phyloP scores from a whole-genome alignment of 495 filamentous ascomycete genomes.

The Aspergillus sclerotiicarbonarius region DNA sequence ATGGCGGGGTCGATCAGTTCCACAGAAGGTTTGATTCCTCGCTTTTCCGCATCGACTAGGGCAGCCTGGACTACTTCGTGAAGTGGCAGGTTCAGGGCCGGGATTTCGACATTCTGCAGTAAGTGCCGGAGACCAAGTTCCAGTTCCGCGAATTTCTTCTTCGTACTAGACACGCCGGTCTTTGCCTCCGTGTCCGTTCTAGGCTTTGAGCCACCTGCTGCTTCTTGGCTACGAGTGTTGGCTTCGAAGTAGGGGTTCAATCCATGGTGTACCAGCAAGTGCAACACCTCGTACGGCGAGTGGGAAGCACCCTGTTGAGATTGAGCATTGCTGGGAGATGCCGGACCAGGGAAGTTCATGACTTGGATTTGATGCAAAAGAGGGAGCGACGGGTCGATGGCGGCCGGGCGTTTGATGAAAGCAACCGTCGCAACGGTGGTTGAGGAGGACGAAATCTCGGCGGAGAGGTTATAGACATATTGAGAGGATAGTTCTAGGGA shows the following conservation, averaged over 20 bases:
- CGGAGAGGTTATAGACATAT: constrained; percentile 75
- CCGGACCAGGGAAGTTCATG: constrained; percentile 81
- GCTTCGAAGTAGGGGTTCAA: constrained; percentile 95
- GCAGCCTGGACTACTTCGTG: constrained; percentile 84
- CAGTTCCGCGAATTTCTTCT: constrained; percentile 91
- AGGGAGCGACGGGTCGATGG: constrained; percentile 76
- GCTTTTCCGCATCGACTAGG: constrained; percentile 67
- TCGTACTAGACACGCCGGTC: constrained; percentile 92
- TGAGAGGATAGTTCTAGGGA: constrained; percentile 29
- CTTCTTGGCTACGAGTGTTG: constrained; percentile 80
- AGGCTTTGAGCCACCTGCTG: constrained; percentile 58
- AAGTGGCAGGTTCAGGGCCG: constrained; percentile 78
- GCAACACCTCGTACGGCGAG: constrained; percentile 88
- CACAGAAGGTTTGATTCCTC: constrained; percentile 62
- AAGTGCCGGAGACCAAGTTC: constrained; percentile 85
- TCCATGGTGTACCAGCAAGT: constrained; percentile 82
- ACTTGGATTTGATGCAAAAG: constrained; percentile 85
- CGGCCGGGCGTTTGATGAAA: constrained; percentile 81
- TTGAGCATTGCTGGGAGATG: constrained; percentile 58
- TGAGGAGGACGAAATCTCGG: constrained; percentile 74
- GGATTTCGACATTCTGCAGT: constrained; percentile 97
- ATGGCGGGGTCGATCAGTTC: constrained; percentile 72
- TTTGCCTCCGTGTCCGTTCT: constrained; percentile 82
- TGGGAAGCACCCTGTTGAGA: constrained; percentile 65
- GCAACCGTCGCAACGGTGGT: constrained; percentile 81